Base-by-base conservation (phyloP, 1,284 basidiomycete species). In the Inonotus obliquus region DNA sequence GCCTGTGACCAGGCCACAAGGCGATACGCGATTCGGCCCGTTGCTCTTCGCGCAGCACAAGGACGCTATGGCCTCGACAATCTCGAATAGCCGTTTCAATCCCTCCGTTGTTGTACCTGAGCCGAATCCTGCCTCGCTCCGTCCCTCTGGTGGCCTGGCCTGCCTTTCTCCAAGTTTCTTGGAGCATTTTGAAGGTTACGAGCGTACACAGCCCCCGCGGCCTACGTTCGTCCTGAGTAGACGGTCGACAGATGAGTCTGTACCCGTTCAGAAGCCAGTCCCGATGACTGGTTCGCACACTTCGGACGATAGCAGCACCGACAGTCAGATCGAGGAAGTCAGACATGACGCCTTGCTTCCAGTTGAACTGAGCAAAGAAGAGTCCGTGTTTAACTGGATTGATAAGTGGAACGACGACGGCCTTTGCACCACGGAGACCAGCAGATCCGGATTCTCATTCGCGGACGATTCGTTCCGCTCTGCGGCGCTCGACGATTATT, bases 121-220 rank as follows among this genome's bases (percentile, higher is more conserved):
- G 2, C n/a, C 48, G 4, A 23, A 49, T 4, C 19, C 1, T 11
- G 48, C 19, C 3, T 25, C 48, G 23, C 11, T 49, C 10, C 21
- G 27, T 11, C 27, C 38, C 9, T 53, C 59, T 9, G 23, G n/a
- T 4, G 49, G 44, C 32, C 51, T 32, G 4, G 44, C 51, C 2
- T 53, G 59, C 25, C 27, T 53, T 10, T 60, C 41, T 39, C 41
- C 59, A 21, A 39, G 41, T 9, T 45, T 57, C 44, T 27, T 57
- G 1, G 55, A 57, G 9, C 10, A 37, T 41, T 47, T 48, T 27
- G 19, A 21, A 5, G 45, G 29, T 27, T 25, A 35, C 27, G 2
- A 11, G 7, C 48, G 25, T 32, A 17, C 39, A 23, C 7, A 39
- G 41, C 41, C 29, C 25, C 39, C 25, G 7, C 27, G 27, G 29